phyloP scores from a whole-genome alignment of 2,329 filamentous ascomycete species.

The Ploettnerulaceae sp. region DNA sequence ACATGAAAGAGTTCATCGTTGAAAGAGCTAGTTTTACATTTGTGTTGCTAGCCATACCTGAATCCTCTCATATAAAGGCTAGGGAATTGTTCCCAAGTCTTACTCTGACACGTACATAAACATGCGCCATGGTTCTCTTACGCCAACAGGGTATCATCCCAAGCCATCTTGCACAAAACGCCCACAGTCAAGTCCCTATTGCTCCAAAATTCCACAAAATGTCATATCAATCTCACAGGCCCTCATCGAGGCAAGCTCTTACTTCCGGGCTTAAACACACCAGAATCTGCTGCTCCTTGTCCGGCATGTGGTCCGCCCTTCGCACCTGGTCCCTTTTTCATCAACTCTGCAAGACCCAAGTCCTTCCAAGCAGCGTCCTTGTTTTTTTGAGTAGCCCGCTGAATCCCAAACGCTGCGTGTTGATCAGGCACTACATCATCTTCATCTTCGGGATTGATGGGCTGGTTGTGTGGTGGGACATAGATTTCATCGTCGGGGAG shows the following conservation, averaged over 20 bases:
- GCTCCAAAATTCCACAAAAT: constrained; percentile 2
- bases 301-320: constrained; percentile 44
- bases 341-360: constrained; percentile 65
- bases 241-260: constrained; percentile 25
- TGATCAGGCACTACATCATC: constrained; percentile 86
- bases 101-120: background rate
- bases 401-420: constrained; percentile 82
- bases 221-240: background rate
- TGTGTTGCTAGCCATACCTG: background rate
- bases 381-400: constrained; percentile 68
- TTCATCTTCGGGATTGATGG: constrained; percentile 81
- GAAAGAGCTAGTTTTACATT: background rate
- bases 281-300: background rate
- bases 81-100: background rate
- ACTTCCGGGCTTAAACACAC: constrained; percentile 14
- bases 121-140: background rate
- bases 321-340: constrained; percentile 51
- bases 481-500: constrained; percentile 76
- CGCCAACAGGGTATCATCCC: constrained; percentile 6
- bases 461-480: constrained; percentile 74
- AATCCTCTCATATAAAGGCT: background rate
- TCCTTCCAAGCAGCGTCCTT: constrained; percentile 76
- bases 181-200: background rate
- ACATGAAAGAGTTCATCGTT: constrained; percentile 4
- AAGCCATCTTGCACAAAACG: background rate